Evolutionary conservation across 2,329 filamentous ascomycete genomes (phyloP), one percentile per base, ranked within the genome.

Genomic region (Fusarium nurragi): DNA sequence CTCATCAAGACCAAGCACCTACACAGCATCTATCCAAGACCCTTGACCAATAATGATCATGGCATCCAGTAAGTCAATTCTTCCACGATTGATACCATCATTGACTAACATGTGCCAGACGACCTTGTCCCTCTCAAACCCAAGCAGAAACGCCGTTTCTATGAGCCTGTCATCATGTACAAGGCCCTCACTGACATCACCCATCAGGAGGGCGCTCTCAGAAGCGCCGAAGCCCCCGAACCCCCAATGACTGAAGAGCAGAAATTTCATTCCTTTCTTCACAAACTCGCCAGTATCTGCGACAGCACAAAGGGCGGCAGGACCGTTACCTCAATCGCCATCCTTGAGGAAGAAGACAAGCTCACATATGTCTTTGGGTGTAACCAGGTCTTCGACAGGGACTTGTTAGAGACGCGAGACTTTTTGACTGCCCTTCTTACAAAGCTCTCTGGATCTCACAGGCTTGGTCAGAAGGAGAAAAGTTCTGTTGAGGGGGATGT

Each of bases 311-410:
- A 62, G 16, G 59, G 70, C 2, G 76, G 75, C 3, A 54, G 23
- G 2, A 77, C 74, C 0, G 73, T 78, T 5, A 73, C 76, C 0
- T 68, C 75, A 0, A 38, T 77, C n/a, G 58, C 68, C 0, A 64
- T 78, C 1, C 54, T 77, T 1, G 64, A 76, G 8, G 58, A 64
- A 5, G 68, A 68, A 3, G 68, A 75, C 1, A 55, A 48, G 10
- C 57, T 75, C n/a, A 52, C 65, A 2, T 78, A 77, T 26, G 51
- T 71, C 7, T 68, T 78, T 54, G 74, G 67, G 0, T 77, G 72
- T 3, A 78, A 78, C 36, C 56, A 69, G 21, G 49, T 67, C 8
- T 58, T 26, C 7, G 4, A 4, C 0, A 3, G 22, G 1, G 45
- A 43, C 4, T 46, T 73, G 1, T 2, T 10, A 0, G 41, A 22